Conservation (phyloP, 176 grass and related monocot species). For the Aegilops longissima region DNA sequence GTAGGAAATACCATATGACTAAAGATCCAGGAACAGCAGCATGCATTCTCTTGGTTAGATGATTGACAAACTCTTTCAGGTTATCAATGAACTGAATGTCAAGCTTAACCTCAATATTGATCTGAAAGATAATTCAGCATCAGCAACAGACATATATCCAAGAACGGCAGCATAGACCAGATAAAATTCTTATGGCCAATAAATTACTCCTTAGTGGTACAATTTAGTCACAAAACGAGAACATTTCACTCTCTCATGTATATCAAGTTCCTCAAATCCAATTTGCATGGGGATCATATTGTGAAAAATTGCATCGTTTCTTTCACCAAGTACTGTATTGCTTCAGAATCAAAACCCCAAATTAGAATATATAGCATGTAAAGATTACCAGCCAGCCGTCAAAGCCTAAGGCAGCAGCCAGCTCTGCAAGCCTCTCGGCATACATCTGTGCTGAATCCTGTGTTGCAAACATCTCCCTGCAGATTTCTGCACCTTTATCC, state of each 20-base stretch:
- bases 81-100: conserved; percentile 64
- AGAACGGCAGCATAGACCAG: not conserved
- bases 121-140: conserved; percentile 59
- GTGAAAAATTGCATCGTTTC: not conserved
- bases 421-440: conserved; percentile 71
- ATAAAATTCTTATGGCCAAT: not conserved
- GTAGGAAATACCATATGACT: conserved; percentile 66
- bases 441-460: conserved; percentile 77
- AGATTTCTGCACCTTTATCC: conserved; percentile 61
- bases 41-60: conserved; percentile 80
- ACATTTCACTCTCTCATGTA: not conserved
- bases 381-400: conserved; percentile 93
- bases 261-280: not conserved
- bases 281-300: not conserved
- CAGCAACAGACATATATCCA: not conserved
- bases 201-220: not conserved
- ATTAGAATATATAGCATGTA: not conserved
- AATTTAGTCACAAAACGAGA: not conserved
- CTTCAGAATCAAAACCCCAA: not conserved
- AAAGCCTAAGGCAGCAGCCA: conserved; percentile 66
- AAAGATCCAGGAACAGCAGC: conserved; percentile 71
- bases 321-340: not conserved
- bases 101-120: conserved; percentile 80
- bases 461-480: conserved; percentile 61
- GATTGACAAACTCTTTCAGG: conserved; percentile 78